phyloP scores from a whole-genome alignment of 2,329 filamentous ascomycete species.

The Colletotrichum karsti region DNA sequence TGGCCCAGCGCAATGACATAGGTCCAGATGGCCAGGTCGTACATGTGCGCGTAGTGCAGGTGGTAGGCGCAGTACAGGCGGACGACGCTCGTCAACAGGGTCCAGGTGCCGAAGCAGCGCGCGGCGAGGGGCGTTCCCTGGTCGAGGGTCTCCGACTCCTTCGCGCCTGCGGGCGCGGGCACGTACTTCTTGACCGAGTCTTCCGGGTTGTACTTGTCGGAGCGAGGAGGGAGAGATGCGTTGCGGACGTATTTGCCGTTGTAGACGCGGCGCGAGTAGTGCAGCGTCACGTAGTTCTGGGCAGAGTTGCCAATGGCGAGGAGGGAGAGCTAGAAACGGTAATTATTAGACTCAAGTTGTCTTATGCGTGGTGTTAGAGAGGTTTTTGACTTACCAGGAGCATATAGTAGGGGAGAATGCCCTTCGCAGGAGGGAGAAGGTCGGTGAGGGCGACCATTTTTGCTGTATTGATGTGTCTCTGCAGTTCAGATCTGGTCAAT shows the following conservation, averaged over 20 bases:
- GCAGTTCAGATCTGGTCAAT: neutral
- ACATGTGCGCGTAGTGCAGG: conserved; percentile 75
- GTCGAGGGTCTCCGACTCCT: conserved; percentile 57
- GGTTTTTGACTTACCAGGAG: conserved; percentile 54
- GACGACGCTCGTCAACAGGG: conserved; percentile 78
- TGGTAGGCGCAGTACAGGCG: conserved; percentile 87
- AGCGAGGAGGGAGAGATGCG: conserved; percentile 49
- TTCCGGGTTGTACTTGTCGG: conserved; percentile 55
- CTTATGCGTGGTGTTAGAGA: neutral
- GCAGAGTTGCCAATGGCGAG: conserved; percentile 86
- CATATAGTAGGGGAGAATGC: conserved; percentile 68
- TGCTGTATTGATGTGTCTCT: neutral
- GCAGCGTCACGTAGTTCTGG: conserved; percentile 82
- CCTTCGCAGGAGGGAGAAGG: conserved; percentile 58
- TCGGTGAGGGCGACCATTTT: conserved; percentile 55
- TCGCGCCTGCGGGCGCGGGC: conserved; percentile 50
- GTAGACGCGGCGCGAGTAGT: conserved; percentile 90
- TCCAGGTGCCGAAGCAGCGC: conserved; percentile 89
- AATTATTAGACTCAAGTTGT: neutral
- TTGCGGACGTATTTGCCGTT: conserved; percentile 68
- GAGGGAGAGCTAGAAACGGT: conserved; percentile 72
- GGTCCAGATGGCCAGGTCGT: conserved; percentile 83
- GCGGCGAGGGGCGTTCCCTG: conserved; percentile 79
- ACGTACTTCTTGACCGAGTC: conserved; percentile 63
- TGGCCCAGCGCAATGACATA: conserved; percentile 81